These are phyloP conservation scores for Globisporangium emineosum DNA, from an alignment of 352 stramenopile species.

Conservation along the genomic window DNA sequence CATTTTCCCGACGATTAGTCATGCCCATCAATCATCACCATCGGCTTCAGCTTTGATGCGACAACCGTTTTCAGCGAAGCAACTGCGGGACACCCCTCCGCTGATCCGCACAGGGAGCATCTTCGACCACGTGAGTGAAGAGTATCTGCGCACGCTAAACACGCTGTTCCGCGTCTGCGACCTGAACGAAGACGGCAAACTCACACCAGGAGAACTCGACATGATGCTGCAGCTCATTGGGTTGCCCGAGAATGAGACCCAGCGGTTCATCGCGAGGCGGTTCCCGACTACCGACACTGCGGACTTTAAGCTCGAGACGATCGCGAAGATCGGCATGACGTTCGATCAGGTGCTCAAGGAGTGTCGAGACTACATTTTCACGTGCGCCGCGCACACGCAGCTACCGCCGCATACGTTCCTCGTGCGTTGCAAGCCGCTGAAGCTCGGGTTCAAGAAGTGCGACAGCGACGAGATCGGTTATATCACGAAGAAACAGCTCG, in stretches of 20 bases:
- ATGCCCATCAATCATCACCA: not conserved
- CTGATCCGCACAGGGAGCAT: too few relatives aligned
- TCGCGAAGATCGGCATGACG: constrained; percentile 13
- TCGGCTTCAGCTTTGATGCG: not conserved
- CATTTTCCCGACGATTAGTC: constrained; percentile 4
- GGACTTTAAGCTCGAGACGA: not conserved
- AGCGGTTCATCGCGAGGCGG: not conserved
- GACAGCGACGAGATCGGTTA: too few relatives aligned
- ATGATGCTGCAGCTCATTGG: constrained; percentile 35
- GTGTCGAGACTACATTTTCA: constrained; percentile 21
- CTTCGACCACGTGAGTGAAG: constrained; percentile 21
- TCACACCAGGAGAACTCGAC: constrained; percentile 25
- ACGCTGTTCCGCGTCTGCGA: constrained; percentile 34
- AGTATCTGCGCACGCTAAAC: constrained; percentile 27
- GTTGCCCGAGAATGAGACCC: constrained; percentile 9
- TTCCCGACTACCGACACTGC: not conserved
- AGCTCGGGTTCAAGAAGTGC: too few relatives aligned
- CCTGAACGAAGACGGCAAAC: constrained; percentile 30
- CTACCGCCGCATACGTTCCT: too few relatives aligned
- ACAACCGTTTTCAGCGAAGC: too few relatives aligned
- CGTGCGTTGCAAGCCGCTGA: too few relatives aligned
- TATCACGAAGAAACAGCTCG: too few relatives aligned
- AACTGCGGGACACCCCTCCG: too few relatives aligned
- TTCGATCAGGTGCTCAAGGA: constrained; percentile 27
- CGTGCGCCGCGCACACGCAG: constrained; percentile 15